Base-by-base conservation (phyloP, 306 rosid species). In the Vigna trinervia region DNA sequence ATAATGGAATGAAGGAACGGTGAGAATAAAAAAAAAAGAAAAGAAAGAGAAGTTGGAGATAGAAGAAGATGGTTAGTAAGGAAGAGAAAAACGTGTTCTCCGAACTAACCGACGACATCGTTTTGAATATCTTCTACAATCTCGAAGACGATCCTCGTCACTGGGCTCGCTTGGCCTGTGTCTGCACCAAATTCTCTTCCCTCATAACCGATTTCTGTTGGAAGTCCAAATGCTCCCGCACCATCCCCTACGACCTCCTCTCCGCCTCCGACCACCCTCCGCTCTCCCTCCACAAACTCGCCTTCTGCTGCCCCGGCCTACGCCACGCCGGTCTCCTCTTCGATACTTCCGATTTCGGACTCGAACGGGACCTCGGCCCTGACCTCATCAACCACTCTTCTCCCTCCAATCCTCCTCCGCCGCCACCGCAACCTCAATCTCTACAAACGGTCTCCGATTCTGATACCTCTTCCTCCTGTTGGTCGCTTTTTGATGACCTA, bases 401-500 rank as follows among this genome's bases (percentile, higher is more conserved):
- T 4, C 43, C 22, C 8, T 6, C 67, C 12, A 2, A 5, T 10
- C 45, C 43, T 0, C 12, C 20, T 0, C 67, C 67, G 0, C 67
- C 43, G 0, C 67, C 67, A 4, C 19, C 10, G 1, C 6, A 43
- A 39, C 0, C 56, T 0, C 8, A 85, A 0, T 39, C 11, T 39
- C 45, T 1, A 43, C 48, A 45, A 12, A 45, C 15, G 3, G 2
- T 10, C 11, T 83, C 87, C 45, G 22, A 54, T 8, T 8, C 26
- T 1, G 0, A 19, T 22, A 20, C 69, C 69, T 8, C 23, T 41
- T 61, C 50, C 1, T 43, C 53, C 28, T 72, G 74, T 13, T 95
- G 99, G 99, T 95, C 99, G 32, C 91, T 95, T 7, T 95, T 12
- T 64, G 97, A 95, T 47, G 97, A 95, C 72, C 92, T 95, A 0